Percentiles rank a stretch among this genome's conserved stretches.
These are phyloP conservation scores for Oryza brachyantha DNA, from an alignment of 176 grass and related monocot species.

Conservation along the genomic window DNA sequence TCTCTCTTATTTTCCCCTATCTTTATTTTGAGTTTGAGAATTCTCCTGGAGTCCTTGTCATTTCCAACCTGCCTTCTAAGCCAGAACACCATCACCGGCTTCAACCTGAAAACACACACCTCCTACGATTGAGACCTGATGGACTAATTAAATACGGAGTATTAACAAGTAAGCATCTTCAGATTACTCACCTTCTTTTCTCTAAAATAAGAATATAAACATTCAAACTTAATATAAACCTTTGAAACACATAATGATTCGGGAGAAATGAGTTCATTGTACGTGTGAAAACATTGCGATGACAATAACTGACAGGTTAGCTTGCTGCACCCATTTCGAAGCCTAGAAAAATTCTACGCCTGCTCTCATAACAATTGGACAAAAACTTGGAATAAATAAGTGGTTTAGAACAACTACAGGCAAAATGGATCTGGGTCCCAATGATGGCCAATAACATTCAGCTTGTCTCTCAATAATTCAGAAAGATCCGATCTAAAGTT, in stretches of 20 bases:
- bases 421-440: not conserved
- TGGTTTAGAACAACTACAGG: not conserved
- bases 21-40: slow-evolving; percentile 12
- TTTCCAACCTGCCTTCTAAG: not conserved
- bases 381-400: not conserved
- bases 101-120: not conserved
- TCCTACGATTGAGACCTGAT: not conserved
- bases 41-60: slow-evolving; percentile 12
- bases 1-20: not conserved
- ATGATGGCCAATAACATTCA: not conserved
- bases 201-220: not conserved
- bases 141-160: not conserved
- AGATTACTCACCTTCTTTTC: not conserved
- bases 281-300: not conserved
- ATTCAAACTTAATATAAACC: not conserved
- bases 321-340: not conserved
- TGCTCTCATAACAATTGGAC: not conserved
- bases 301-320: not conserved
- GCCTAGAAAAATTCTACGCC: not conserved
- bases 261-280: no score
- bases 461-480: slow-evolving; percentile 23
- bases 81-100: slow-evolving; percentile 27
- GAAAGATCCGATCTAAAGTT: slow-evolving; percentile 2
- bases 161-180: not conserved
- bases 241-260: not conserved